A percentile compares a stretch with the other conserved stretches of the same genome.
Conservation (phyloP, 139 green algal genomes). For the Auxenochlorella pyrenoidosa region DNA sequence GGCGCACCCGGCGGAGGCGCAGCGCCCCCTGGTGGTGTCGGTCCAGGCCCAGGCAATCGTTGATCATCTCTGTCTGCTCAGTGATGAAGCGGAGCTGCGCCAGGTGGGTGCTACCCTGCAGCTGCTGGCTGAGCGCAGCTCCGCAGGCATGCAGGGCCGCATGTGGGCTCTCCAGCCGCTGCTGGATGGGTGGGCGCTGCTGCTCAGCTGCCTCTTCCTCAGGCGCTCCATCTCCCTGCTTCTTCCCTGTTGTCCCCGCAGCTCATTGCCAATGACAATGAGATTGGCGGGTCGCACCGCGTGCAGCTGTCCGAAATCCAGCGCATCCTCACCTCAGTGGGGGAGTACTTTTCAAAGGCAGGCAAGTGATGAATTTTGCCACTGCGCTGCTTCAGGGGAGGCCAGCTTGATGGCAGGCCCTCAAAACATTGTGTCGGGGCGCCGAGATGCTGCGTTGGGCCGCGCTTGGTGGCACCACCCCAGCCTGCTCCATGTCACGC, state of each 20-base stretch:
- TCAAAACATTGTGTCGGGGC: background rate
- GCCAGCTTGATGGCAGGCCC: too few relatives aligned
- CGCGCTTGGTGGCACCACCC: too few relatives aligned
- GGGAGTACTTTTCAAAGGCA: slow-evolving; percentile 63
- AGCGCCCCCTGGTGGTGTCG: slow-evolving; percentile 17
- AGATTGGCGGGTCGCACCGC: slow-evolving; percentile 53
- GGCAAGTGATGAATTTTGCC: slow-evolving; percentile 52
- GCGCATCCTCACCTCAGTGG: slow-evolving; percentile 49
- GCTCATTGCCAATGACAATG: slow-evolving; percentile 15
- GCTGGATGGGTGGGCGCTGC: too few relatives aligned
- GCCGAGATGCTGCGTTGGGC: too few relatives aligned
- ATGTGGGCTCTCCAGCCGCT: too few relatives aligned
- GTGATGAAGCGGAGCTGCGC: slow-evolving; percentile 13
- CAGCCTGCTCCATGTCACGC: too few relatives aligned
- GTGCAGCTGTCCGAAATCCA: slow-evolving; percentile 46
- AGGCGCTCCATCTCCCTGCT: too few relatives aligned
- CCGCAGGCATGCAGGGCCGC: too few relatives aligned
- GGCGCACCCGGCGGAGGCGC: too few relatives aligned
- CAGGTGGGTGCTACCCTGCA: too few relatives aligned
- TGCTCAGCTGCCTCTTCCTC: too few relatives aligned
- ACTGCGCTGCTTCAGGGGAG: background rate
- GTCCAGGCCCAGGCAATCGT: slow-evolving; percentile 50
- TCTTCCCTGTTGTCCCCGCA: background rate
- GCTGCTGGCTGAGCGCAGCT: too few relatives aligned
- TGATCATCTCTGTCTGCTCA: slow-evolving; percentile 39